Evolutionary conservation across 2,329 filamentous ascomycete species (phyloP), one percentile per base, ranked within the genome.

Genomic region (Calonectria montana): DNA sequence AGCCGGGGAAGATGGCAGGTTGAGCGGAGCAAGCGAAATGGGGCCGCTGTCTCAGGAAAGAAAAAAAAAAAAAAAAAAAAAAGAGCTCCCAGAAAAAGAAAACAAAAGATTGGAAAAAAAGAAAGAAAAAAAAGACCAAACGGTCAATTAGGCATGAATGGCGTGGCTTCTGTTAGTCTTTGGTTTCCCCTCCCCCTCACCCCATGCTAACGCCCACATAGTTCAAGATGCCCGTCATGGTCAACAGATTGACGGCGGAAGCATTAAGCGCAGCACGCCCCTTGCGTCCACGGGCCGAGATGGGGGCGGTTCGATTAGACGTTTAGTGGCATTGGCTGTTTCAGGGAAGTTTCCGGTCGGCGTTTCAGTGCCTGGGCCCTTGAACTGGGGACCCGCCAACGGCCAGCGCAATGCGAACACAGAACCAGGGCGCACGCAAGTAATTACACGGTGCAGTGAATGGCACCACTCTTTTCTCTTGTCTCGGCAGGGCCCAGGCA

Each of bases 271-370:
- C 55, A 61, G 55, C 31, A 41, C 55, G 35, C 39, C 55, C 37
- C 35, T 43, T 41, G 35, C 55, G 12, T 29, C 31, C n/a, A 41
- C 37, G 55, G 37, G 55, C 55, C 53, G 43, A 55, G 50, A 55
- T 62, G 35, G 21, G 25, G 27, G 68, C 53, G 43, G 53, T 66
- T 62, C 50, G 68, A 70, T 47, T 66, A 50, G 53, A 47, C 62
- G 62, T 62, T 66, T 70, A 66, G 68, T 70, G 63, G 62, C 53
- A 70, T 62, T 66, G 48, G 37, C 10, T 41, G 68, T 70, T 66
- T 70, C 68, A 66, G 62, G 53, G 68, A 37, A 43, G 68, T 70
- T 70, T 70, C 68, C 59, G 37, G 68, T 66, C 25, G 39, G 31
- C 35, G 62, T 70, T 70, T 70, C 68, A 66, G 62, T 41, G 37